Base-by-base conservation (phyloP, 129 eudicot genomes). In the Pulicaria dysenterica region DNA sequence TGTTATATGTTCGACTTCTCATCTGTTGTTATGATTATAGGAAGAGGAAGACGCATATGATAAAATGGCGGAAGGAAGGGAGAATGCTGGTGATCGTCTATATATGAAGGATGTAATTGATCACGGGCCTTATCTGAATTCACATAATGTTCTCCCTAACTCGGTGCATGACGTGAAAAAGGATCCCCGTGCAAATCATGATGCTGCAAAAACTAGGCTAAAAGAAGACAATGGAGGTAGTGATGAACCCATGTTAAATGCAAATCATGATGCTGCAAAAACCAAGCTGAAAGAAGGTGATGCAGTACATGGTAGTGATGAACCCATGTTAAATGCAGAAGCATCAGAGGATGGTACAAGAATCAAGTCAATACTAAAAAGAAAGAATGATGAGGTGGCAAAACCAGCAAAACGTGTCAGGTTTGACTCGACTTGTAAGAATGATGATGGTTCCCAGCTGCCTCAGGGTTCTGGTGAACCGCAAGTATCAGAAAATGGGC, bases 11-110 rank as follows among this genome's bases (percentile, higher is more conserved):
- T 47, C 53, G 13, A 3, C 11, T 11, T 9, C 12, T 5, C 13
- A 11, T 9, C 3, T 8, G 12, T 46, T 46, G 13, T 46, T 8
- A n/a, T 57, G 12, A 63, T 64, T 74, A 48, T 74, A 86, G 91
- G 85, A 76, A 49, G 90, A 85, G 76, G 90, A 86, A 73, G 91
- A 86, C 70, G 78, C 76, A 67, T 86, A 53, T 65, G 91, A 83
- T 81, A 83, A 72, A 69, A 69, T 82, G 72, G 91, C 91, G 3
- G 62, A 73, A 24, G 87, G 90, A 58, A 79, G 56, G 67, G 87
- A 79, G 56, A 44, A 73, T 63, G 70, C 45, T 3, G 69, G 77
- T 46, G 76, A 82, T 40, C 79, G 76, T 37, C 13, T 82, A 37
- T 85, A 82, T 50, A 82, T 85, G 90, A 73, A 77, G 62, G 81